These are phyloP conservation scores for Salpingoeca rosetta DNA, from an alignment of 78 protist genomes.

Conservation along the genomic window DNA sequence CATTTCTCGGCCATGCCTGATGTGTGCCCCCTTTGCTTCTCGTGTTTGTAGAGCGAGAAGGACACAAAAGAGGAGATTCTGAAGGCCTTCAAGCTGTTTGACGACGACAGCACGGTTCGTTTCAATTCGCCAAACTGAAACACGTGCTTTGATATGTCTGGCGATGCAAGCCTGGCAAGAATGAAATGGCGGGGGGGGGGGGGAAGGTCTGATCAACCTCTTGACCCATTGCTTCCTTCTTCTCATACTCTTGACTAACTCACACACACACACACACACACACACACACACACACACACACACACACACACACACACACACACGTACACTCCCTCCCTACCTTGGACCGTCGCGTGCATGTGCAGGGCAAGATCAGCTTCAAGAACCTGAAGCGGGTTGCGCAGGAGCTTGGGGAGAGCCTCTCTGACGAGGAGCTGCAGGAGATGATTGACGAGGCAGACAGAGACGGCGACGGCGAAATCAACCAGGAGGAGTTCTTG, in stretches of 20 bases:
- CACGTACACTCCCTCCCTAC: too few relatives aligned
- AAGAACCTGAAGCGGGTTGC: conserved; percentile 81
- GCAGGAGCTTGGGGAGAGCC: conserved; percentile 79
- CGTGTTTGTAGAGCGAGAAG: conserved; percentile 41
- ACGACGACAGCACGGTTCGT: conserved; percentile 76
- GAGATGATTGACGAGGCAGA: conserved; percentile 83
- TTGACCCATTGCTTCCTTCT: too few relatives aligned
- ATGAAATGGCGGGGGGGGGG: too few relatives aligned
- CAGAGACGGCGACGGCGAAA: conserved; percentile 72
- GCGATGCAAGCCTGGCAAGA: too few relatives aligned
- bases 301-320: too few relatives aligned
- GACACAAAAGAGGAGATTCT: conserved; percentile 75
- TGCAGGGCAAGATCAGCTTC: conserved; percentile 56
- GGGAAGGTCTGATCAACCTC: too few relatives aligned
- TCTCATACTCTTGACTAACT: too few relatives aligned
- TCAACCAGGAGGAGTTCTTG: conserved; percentile 76
- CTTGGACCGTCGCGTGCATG: too few relatives aligned
- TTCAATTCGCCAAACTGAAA: too few relatives aligned
- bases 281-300: too few relatives aligned
- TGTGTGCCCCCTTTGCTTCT: not conserved
- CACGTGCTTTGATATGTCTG: too few relatives aligned
- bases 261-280: too few relatives aligned
- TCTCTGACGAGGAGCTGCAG: conserved; percentile 84
- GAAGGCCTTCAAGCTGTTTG: conserved; percentile 83
- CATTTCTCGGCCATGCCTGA: not conserved